Base-by-base conservation (phyloP, 768 basidiomycete species). In the Ephemerocybe angulata region DNA sequence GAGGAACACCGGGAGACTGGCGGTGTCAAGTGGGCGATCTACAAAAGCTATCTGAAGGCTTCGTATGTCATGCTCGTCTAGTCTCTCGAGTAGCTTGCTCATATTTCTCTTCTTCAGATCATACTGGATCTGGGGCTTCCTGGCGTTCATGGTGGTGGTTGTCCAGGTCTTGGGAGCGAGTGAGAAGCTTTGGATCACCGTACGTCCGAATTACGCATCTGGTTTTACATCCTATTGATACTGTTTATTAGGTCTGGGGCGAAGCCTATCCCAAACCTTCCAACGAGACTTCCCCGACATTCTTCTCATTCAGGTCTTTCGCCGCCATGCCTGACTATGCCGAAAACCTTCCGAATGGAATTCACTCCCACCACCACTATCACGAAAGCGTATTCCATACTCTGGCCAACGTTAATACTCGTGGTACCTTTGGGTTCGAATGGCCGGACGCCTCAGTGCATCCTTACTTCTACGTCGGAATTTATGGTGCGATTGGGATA, bases 1-100 rank as follows among this genome's bases (percentile, higher is more conserved):
- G 91, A 93, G 46, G 91, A 94, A 64, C 86, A 90, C 55, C 68
- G 91, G 41, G 88, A 89, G 58, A 78, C 78, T 1, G 93, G 93
- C 0, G 84, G 86, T 33, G 92, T 95, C 28, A 90, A 90, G 63
- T 92, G 89, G 87, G 69, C 72, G 1, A 76, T 86, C 29, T 86
- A 86, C 55, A 79, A 83, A 12, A 73, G 80, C 5, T 90, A 94
- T 62, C 64, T 93, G 55, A 77, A 82, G 65, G 87, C 84, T 17
- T 86, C 87, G 85, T 88, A 57, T 7, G 27, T 48, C 21, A 10
- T 25, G 31, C n/a, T 56, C 29, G 12, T 3, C 3, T 29, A 30
- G 31, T 33, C 3, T 19, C 21, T 21, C 24, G 41, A 22, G 24
- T 17, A 7, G 13, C 13, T 44, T 6, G 42, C 42, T 44, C 13